Conservation (phyloP, 352 stramenopile genomes). For the Pythium myriotylum region DNA sequence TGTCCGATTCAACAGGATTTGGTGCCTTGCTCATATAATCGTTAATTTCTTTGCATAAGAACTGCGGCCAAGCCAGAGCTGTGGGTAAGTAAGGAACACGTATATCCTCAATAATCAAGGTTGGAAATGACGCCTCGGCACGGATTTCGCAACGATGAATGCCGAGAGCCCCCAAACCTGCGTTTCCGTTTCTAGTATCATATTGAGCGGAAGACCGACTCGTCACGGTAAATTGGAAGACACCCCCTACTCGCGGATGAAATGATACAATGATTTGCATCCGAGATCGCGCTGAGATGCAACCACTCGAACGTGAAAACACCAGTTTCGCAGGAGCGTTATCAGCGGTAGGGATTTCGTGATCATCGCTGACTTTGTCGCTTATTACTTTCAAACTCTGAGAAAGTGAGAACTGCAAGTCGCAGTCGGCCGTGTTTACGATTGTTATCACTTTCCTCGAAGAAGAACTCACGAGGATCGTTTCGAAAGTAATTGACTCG, state of each 20-base stretch:
- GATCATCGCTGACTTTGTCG: not conserved
- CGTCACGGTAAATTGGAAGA: conserved; percentile 73
- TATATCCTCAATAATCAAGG: conserved; percentile 84
- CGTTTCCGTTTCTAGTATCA: not conserved
- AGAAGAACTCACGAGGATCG: conserved; percentile 85
- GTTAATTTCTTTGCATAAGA: conserved; percentile 77
- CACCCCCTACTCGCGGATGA: conserved; percentile 54
- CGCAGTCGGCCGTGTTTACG: conserved; percentile 81
- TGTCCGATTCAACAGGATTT: not conserved
- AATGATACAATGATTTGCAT: conserved; percentile 86
- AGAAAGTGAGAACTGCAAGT: conserved; percentile 54
- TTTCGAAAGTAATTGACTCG: conserved; percentile 64
- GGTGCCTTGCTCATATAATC: conserved; percentile 57
- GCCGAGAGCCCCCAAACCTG: conserved; percentile 27
- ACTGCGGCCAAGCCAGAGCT: conserved; percentile 67
- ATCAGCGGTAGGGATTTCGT: not conserved
- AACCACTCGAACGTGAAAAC: conserved; percentile 64
- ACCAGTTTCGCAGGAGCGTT: conserved; percentile 29
- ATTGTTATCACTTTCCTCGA: conserved; percentile 65
- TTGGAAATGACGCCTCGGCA: conserved; percentile 86
- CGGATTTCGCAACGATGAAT: conserved; percentile 51
- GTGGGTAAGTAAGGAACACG: conserved; percentile 58
- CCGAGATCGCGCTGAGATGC: conserved; percentile 72
- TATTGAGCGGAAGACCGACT: conserved; percentile 41
- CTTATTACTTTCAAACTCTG: conserved; percentile 40